A percentile compares a stretch with the other conserved stretches of the same genome.
These are phyloP conservation scores for Irpex sp. DNA, from an alignment of 1,284 basidiomycete species.

Conservation along the genomic window DNA sequence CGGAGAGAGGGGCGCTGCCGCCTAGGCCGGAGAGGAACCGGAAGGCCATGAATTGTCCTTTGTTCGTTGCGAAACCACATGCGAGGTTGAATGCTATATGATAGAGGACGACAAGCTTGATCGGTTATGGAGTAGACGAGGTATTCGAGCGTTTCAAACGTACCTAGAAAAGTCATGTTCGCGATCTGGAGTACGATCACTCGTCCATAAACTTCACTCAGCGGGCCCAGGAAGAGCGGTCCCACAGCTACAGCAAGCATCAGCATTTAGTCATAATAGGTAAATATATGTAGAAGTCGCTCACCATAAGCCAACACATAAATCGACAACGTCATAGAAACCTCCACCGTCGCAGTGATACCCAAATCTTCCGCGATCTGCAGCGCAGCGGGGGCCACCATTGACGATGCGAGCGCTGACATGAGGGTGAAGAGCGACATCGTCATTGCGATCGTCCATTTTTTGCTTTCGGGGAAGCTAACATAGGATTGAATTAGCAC, in stretches of 20 bases:
- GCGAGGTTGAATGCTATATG: conserved; percentile 24
- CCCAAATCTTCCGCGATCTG: conserved; percentile 49
- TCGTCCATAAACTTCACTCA: not conserved
- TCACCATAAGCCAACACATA: conserved; percentile 62
- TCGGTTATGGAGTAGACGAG: too few relatives aligned
- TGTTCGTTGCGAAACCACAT: conserved; percentile 57
- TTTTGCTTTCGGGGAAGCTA: conserved; percentile 19
- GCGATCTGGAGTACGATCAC: not conserved
- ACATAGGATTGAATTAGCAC: not conserved
- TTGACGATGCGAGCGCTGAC: conserved; percentile 54
- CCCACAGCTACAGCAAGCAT: too few relatives aligned
- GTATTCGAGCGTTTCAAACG: too few relatives aligned
- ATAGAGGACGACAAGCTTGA: not conserved
- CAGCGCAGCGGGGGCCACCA: conserved; percentile 56
- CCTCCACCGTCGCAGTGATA: conserved; percentile 35
- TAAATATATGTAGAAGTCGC: too few relatives aligned
- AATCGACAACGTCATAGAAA: conserved; percentile 31
- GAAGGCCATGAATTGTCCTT: conserved; percentile 53
- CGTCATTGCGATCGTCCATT: conserved; percentile 53
- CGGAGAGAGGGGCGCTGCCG: conserved; percentile 54
- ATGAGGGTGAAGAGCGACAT: conserved; percentile 59
- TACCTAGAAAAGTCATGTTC: not conserved
- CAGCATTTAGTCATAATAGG: too few relatives aligned
- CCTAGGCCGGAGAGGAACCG: conserved; percentile 58
- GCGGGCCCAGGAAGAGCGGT: not conserved